Percentiles rank a stretch among this genome's conserved stretches.
These are phyloP conservation scores for Ceriops tagal DNA, from an alignment of 345 rosid genomes.

Conservation along the genomic window DNA sequence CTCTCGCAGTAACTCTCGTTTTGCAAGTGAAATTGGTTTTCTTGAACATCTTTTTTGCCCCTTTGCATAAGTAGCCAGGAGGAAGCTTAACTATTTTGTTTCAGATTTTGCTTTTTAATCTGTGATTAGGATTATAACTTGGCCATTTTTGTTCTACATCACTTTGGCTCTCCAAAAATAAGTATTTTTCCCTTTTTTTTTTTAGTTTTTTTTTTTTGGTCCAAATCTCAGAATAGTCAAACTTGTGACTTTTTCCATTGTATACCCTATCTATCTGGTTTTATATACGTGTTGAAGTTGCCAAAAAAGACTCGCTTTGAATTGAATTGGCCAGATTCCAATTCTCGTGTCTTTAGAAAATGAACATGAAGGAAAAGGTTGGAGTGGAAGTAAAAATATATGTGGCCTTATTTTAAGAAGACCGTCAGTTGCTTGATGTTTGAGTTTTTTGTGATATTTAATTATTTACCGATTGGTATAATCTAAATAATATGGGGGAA, in stretches of 20 bases:
- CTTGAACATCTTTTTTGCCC: background rate
- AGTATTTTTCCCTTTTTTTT: background rate
- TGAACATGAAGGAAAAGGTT: too few relatives aligned
- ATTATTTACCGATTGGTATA: too few relatives aligned
- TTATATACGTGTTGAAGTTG: background rate
- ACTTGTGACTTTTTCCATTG: background rate
- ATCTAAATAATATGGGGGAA: too few relatives aligned
- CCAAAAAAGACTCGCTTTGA: background rate
- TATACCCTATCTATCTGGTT: background rate
- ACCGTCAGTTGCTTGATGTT: too few relatives aligned
- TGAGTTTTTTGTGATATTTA: too few relatives aligned
- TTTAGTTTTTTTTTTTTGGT: background rate
- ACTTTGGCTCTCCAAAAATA: background rate
- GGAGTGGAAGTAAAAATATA: too few relatives aligned
- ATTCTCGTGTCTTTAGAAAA: background rate
- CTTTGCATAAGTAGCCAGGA: background rate
- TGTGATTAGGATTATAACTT: background rate
- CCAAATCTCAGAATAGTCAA: conserved; percentile 25
- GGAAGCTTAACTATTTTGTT: background rate
- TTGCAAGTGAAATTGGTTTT: background rate
- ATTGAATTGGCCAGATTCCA: background rate
- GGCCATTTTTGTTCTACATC: background rate
- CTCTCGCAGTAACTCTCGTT: background rate
- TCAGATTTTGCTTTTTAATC: too few relatives aligned
- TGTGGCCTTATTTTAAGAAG: too few relatives aligned